phyloP scores from a whole-genome alignment of 139 green algal species.

The Closterium sp. region DNA sequence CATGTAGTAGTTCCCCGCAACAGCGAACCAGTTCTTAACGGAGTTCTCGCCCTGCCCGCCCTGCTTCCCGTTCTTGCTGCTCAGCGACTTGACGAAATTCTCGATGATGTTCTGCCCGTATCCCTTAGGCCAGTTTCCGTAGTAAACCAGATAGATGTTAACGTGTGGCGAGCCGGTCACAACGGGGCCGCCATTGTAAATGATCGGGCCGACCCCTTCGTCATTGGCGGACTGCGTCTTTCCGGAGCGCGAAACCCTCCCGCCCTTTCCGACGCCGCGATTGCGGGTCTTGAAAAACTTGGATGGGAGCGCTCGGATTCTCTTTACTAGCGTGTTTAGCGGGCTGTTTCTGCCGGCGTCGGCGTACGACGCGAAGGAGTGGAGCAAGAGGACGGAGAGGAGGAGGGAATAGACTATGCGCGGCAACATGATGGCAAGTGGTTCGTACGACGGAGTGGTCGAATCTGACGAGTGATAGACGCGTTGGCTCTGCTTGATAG shows the following conservation, averaged over 20 bases:
- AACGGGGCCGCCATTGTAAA: not conserved
- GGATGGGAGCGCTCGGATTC: not conserved
- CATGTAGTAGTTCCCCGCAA: not conserved
- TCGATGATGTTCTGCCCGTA: not conserved
- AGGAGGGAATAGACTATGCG: not conserved
- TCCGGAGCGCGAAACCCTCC: not conserved
- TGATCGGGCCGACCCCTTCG: not conserved
- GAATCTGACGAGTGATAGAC: too few relatives aligned
- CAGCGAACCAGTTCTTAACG: not conserved
- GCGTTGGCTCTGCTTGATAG: too few relatives aligned
- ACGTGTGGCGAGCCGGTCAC: not conserved
- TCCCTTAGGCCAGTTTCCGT: not conserved
- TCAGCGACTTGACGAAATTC: not conserved
- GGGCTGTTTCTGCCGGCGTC: not conserved
- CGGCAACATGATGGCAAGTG: not conserved
- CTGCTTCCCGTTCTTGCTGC: not conserved
- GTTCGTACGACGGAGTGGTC: not conserved
- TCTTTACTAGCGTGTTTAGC: not conserved
- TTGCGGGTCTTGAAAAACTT: not conserved
- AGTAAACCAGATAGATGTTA: not conserved
- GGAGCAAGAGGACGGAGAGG: not conserved
- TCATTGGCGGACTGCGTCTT: not conserved
- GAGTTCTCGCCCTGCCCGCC: not conserved
- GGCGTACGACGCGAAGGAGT: not conserved
- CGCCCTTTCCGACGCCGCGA: not conserved